Percentiles rank a stretch among this genome's conserved stretches.
These are phyloP conservation scores for Hippophae gyantsensis DNA, from an alignment of 306 rosid genomes.

Conservation along the genomic window DNA sequence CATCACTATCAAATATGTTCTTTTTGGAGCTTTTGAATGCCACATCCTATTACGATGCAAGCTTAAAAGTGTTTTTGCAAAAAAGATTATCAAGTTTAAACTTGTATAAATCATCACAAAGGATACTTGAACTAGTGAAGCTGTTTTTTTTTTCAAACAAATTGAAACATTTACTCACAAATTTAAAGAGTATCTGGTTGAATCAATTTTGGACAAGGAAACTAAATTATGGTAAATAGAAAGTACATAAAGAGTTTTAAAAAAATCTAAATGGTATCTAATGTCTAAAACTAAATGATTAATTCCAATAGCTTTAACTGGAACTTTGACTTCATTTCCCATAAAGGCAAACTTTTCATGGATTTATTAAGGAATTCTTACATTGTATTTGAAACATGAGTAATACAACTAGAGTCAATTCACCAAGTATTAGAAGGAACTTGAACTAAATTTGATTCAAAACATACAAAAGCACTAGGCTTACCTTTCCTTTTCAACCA, in stretches of 20 bases:
- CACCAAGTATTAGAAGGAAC: background rate
- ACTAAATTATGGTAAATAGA: background rate
- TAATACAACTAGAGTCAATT: background rate
- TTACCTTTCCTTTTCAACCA: too few species aligned
- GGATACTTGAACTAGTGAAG: too few species aligned
- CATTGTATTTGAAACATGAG: background rate
- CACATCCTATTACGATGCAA: too few species aligned
- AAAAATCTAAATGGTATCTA: background rate
- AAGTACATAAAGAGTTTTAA: background rate
- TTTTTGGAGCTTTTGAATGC: too few species aligned
- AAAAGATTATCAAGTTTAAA: too few species aligned
- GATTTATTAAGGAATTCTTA: background rate
- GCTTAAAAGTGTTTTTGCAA: too few species aligned
- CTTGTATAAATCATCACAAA: too few species aligned
- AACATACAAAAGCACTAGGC: background rate
- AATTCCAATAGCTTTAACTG: background rate
- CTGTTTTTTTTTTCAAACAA: too few species aligned
- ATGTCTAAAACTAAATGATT: constrained; percentile 1
- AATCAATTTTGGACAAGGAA: constrained; percentile 1
- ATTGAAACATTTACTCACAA: background rate
- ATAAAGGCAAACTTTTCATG: background rate
- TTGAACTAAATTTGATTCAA: background rate
- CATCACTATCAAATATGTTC: too few species aligned
- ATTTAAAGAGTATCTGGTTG: background rate
- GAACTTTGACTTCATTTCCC: background rate